phyloP scores from a whole-genome alignment of 805 yeast genomes.

The Monosporozyma yasuniensis region DNA sequence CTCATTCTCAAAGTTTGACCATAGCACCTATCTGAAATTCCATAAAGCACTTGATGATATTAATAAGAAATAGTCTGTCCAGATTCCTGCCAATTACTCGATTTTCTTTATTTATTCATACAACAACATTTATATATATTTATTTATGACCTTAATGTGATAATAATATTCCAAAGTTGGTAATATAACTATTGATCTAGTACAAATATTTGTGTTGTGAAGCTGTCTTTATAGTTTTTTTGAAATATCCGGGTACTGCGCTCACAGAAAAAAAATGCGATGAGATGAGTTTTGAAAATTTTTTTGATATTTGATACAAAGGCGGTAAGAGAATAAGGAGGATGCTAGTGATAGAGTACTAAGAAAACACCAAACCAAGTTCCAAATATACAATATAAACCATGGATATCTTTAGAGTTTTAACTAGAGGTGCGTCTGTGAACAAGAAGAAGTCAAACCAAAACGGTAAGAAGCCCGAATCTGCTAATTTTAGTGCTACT shows the following conservation, averaged over 20 bases:
- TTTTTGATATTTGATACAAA: slow-evolving; percentile 1
- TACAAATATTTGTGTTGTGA: not conserved
- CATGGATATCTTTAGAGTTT: slow-evolving; percentile 85
- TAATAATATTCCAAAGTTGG: not conserved
- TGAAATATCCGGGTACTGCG: not conserved
- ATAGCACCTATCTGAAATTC: slow-evolving; percentile 37
- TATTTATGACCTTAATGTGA: too few species aligned
- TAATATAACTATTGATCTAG: not conserved
- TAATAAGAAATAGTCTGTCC: not conserved
- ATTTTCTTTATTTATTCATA: too few species aligned
- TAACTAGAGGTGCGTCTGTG: slow-evolving; percentile 78
- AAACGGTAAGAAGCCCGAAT: slow-evolving; percentile 15
- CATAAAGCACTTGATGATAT: slow-evolving; percentile 11
- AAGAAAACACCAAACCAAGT: not conserved
- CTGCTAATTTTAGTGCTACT: slow-evolving; percentile 13
- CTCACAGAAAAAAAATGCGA: not conserved
- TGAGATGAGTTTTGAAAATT: slow-evolving; percentile 8
- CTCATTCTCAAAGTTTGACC: slow-evolving; percentile 49
- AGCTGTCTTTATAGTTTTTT: not conserved
- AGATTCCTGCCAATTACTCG: too few species aligned
- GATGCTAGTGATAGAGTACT: not conserved
- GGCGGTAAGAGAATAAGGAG: not conserved
- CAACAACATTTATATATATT: too few species aligned
- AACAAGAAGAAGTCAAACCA: slow-evolving; percentile 38
- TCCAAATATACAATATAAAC: not conserved